Evolutionary conservation across 768 basidiomycete genomes (phyloP).

Genomic region (Calvatia gigantea): DNA sequence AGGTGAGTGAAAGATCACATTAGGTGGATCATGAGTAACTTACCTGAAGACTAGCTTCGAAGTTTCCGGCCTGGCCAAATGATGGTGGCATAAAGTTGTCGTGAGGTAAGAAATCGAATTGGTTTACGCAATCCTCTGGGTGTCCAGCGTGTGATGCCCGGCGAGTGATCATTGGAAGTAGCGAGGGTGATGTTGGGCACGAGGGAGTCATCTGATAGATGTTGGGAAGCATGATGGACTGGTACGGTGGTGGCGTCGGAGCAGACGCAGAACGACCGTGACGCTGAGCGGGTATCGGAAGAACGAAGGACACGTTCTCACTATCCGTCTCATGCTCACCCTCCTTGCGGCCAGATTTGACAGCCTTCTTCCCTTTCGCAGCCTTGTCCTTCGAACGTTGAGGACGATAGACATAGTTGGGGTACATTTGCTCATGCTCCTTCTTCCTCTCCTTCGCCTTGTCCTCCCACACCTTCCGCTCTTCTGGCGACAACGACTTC

Average conservation of each 20-base stretch:
- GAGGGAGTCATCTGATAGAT: constrained; percentile 53
- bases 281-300: constrained; percentile 28
- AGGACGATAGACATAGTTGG: constrained; percentile 77
- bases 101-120: constrained; percentile 55
- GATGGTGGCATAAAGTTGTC: constrained; percentile 38
- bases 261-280: constrained; percentile 45
- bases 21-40: constrained; percentile 14
- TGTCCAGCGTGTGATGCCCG: constrained; percentile 52
- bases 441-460: constrained; percentile 77
- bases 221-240: constrained; percentile 67
- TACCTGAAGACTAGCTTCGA: constrained; percentile 47
- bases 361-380: constrained; percentile 39
- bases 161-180: constrained; percentile 56
- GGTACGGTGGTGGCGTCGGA: constrained; percentile 66
- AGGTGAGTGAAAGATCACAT: constrained; percentile 13
- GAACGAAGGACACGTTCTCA: constrained; percentile 35
- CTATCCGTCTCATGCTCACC: constrained; percentile 34
- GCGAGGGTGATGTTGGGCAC: constrained; percentile 61
- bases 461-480: constrained; percentile 72
- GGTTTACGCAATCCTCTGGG: constrained; percentile 37
- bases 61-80: constrained; percentile 32
- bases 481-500: constrained; percentile 63
- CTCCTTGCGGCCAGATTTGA: constrained; percentile 24
- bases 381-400: constrained; percentile 57
- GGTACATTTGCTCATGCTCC: constrained; percentile 73